Base-by-base conservation (phyloP, 78 protist genomes). In the Fonticula alba region DNA sequence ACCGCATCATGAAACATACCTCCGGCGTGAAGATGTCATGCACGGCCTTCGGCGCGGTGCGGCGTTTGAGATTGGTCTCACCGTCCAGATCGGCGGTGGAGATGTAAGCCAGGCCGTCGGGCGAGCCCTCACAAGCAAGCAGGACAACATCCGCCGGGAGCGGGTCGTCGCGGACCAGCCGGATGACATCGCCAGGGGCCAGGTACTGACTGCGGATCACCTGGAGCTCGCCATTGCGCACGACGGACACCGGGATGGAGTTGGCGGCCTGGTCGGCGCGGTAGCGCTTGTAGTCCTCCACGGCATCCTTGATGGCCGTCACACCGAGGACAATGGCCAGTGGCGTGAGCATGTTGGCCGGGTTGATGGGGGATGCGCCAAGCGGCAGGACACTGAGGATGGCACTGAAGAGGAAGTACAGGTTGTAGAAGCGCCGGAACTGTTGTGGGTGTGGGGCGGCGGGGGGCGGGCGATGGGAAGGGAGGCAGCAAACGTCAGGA, bases 41-140 rank as follows among this genome's bases (percentile, higher is more conserved):
- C 17, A 38, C 3, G 17, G 43, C 43, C 43, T 38, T 38, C 17
- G 7, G 3, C 17, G 43, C 7, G 17, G 43, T 38, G 43, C 43
- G 43, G 43, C 43, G 43, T 7, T 38, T 38, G 43, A 38, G 43
- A 7, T 38, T 38, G 3, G 43, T 38, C 43, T 38, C 43, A 38
- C 43, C 86, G 27, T 82, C 86, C 24, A 82, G 59, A 14, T 82
- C 73, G 61, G 73, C 32, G 22, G 86, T 82, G 3, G 76, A 78
- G 29, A 82, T n/a, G 62, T 74, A 82, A 13, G 67, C 69, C 38
- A 54, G n/a, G 17, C 87, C 87, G 37, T 70, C 61, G n/a, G 26
- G 58, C 9, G 40, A 38, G 20, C 53, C 0, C 13, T 73, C 31
- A n/a, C n/a, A n/a, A 17, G 66, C 0, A 5, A 82, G 33, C 33